These are phyloP conservation scores for Aspergillus eucalypticola DNA, from an alignment of 2,329 filamentous ascomycete species.

Conservation along the genomic window DNA sequence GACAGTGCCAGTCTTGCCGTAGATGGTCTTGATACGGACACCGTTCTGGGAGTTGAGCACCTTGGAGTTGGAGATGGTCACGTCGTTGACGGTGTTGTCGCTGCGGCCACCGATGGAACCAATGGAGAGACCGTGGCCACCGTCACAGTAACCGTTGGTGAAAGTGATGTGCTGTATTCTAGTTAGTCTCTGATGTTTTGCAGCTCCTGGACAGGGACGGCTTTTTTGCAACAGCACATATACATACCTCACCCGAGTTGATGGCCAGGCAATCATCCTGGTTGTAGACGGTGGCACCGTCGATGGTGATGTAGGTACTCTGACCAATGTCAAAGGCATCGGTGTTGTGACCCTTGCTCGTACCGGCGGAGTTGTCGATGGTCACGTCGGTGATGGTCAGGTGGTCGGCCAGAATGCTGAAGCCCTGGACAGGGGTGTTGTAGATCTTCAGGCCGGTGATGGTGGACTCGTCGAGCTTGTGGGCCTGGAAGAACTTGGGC, in stretches of 20 bases:
- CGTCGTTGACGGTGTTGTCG: constrained; percentile 55
- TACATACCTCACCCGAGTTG: constrained; percentile 50
- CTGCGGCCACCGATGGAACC: constrained; percentile 47
- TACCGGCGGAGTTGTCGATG: constrained; percentile 60
- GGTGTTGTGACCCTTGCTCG: constrained; percentile 54
- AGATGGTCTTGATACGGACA: constrained; percentile 52
- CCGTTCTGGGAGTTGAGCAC: constrained; percentile 46
- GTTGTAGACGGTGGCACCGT: constrained; percentile 57
- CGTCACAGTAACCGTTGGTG: constrained; percentile 46
- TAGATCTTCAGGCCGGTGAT: constrained; percentile 34
- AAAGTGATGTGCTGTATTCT: constrained; percentile 47
- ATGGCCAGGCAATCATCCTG: constrained; percentile 64
- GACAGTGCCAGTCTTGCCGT: constrained; percentile 54
- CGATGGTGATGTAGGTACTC: constrained; percentile 53
- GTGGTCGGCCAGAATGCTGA: constrained; percentile 48
- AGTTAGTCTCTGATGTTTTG: not conserved
- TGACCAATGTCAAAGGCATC: constrained; percentile 61
- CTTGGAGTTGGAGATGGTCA: constrained; percentile 52
- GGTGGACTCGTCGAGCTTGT: constrained; percentile 30
- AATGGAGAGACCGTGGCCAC: constrained; percentile 37
- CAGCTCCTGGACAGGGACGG: too few species aligned
- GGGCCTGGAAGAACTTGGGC: constrained; percentile 63
- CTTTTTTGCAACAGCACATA: too few species aligned
- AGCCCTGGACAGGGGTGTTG: constrained; percentile 39
- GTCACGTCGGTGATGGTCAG: constrained; percentile 55